Base-by-base conservation (phyloP, 176 grass and related monocot genomes). In the Aechmea fasciata region DNA sequence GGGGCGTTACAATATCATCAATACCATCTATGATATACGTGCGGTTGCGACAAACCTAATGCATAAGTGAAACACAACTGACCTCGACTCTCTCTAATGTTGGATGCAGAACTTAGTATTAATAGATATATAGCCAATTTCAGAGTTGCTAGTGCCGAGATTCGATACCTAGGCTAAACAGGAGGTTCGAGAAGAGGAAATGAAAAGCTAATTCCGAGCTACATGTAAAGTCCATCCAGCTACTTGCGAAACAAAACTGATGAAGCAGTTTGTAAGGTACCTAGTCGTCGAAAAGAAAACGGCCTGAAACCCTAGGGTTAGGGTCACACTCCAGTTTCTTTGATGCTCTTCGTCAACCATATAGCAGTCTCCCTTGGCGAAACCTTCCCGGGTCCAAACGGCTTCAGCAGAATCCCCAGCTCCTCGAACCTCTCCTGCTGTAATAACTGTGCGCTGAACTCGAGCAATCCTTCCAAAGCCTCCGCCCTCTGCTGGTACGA, bases 321-420 rank as follows among this genome's bases (percentile, higher is more conserved):
- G 19, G 24, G 52, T 67, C 73, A 86, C 49, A 85, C 12, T 14
- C 68, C 78, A 22, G 63, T 87, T 73, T 78, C 85, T 82, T 96
- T 96, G 52, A 96, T 87, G 71, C 93, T 96, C 71, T 82, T 96
- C 41, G 88, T 84, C 59, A 96, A 67, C 93, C 93, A 96, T 87
- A 96, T 92, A 2, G 93, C 88, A 1, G 86, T 96, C 77, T 96
- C 88, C 80, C 93, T 92, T 51, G 93, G 88, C 17, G 93, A 96
- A 1, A 85, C 81, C 74, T 87, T 96, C 17, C 84, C 83, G 1
- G 88, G 93, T 14, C 93, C 93, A 9, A 96, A 96, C 55, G 86
- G 88, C 73, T 88, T 92, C 49, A 96, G 78, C 52, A 96, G 75
- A 17, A 92, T 81, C 41, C 86, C 88, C 52, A 96, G 49, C 82